Base-by-base conservation (phyloP, 805 yeast species). In the Starmera pachycereana region DNA sequence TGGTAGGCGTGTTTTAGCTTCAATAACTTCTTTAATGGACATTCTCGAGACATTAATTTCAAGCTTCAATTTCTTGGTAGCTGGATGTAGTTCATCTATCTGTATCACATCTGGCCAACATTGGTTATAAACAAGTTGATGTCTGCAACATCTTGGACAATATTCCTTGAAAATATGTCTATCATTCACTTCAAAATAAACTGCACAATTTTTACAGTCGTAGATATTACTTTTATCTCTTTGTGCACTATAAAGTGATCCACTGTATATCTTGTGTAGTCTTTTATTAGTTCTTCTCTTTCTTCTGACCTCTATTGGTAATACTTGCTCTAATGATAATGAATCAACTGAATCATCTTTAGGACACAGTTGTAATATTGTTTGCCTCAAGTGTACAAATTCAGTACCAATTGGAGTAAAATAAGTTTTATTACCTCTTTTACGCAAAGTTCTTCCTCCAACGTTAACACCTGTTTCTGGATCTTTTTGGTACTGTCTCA, bases 171-270 rank as follows among this genome's bases (percentile, higher is more conserved):
- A 39, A 3, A 12, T 32, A 22, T 42, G 41, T 1, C 8, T 11
- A 2, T 29, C 6, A 8, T 35, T 18, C 12, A 33, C 36, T 14
- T 45, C 35, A 35, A 56, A 57, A 38, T 57, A 57, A 12, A 48
- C 44, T 1, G 61, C 62, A 46, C 62, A 57, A 33, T 55, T 45
- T 16, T 46, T 33, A 38, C 62, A 57, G 37, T 57, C 61, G 39
- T 47, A 56, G 6, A 52, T 27, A 4, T 37, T 33, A 9, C n/a
- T 19, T 8, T 36, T 31, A 3, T 40, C 41, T 9, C 27, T 37
- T n/a, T 45, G 42, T 6, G 33, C 29, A 8, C 36, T 44, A 32
- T 51, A 57, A 3, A 41, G 18, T 2, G 30, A 14, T 1, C 35
- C 34, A 43, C 45, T 48, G 38, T 46, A 51, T 1, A 53, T 36